Base-by-base conservation (phyloP, 139 green algal genomes). In the Zygnema circumcarinatum region DNA sequence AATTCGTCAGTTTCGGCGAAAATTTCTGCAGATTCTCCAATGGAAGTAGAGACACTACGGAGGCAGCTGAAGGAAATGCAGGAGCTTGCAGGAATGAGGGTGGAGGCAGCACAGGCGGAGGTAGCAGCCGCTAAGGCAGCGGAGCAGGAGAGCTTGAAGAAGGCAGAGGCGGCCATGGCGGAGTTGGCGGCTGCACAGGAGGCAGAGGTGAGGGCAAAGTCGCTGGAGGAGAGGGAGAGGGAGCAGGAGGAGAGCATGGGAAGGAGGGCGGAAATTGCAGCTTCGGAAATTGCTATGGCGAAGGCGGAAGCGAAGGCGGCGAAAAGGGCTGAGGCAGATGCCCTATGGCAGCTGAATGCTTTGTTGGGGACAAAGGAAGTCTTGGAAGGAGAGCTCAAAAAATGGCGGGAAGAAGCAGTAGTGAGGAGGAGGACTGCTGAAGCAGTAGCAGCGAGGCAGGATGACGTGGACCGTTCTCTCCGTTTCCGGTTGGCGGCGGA, bases 61-160 rank as follows among this genome's bases (percentile, higher is more conserved):
- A 39, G 69, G 16, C 69, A 78, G 16, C 11, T 78, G 35, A 78
- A 41, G 35, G 35, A 39, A 41, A 41, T 41, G 35, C 7, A 78
- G 11, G 69, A 78, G 69, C 35, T 78, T 39, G 69, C 69, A 16
- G 16, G 16, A 25, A 41, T 41, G 35, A 39, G 69, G 16, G 35
- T 78, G 7, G 69, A 39, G 69, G 69, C 69, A 3, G 69, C 69
- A 25, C 7, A 52, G 11, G 69, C 69, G 7, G 69, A 78, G 35
- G 69, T 78, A 25, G 69, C 35, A 3, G 69, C 69, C 7, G 69
- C 69, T 25, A 39, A 25, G 16, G 16, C 16, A 16, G 69, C 69
- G 35, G 11, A 78, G 69, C 11, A 78, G 69, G 69, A 78, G 69
- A 78, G 69, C 16, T 39, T 78, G 69, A 78, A 78, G 36, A 78